phyloP scores from a whole-genome alignment of 371 early-diverging fungal genomes.

The Syncephalastrum sp. region DNA sequence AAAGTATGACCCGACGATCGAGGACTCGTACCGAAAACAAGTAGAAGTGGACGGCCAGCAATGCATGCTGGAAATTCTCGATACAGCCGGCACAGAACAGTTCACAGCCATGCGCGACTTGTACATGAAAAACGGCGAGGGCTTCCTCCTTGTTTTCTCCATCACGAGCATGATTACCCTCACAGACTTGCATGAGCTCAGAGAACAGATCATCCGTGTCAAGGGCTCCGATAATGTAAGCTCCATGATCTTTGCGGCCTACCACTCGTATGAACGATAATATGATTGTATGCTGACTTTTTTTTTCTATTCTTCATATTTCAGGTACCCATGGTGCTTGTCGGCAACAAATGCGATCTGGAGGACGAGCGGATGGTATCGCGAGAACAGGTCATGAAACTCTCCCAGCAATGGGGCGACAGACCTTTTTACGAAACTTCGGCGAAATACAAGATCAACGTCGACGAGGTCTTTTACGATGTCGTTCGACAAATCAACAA shows the following conservation, averaged over 20 bases:
- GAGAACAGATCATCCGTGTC: constrained; percentile 79
- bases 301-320: not conserved
- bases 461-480: constrained; percentile 73
- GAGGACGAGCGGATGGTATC: constrained; percentile 77
- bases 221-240: constrained; percentile 80
- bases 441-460: constrained; percentile 82
- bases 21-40: constrained; percentile 88
- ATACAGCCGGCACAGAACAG: constrained; percentile 89
- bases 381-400: constrained; percentile 58
- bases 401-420: constrained; percentile 72
- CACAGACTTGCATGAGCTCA: constrained; percentile 73
- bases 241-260: constrained; percentile 7
- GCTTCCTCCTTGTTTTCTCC: constrained; percentile 83
- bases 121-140: constrained; percentile 91
- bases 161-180: constrained; percentile 82
- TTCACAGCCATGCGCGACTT: constrained; percentile 91
- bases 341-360: constrained; percentile 87
- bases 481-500: constrained; percentile 59
- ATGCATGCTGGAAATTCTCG: constrained; percentile 88
- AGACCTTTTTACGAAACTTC: constrained; percentile 82
- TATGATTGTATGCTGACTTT: not conserved
- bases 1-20: constrained; percentile 90
- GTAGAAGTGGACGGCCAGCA: constrained; percentile 84
- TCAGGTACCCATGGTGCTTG: constrained; percentile 84
- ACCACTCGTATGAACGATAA: too few species aligned